These are phyloP conservation scores for Phytophthora foliorum DNA, from an alignment of 352 stramenopile genomes.

Conservation along the genomic window DNA sequence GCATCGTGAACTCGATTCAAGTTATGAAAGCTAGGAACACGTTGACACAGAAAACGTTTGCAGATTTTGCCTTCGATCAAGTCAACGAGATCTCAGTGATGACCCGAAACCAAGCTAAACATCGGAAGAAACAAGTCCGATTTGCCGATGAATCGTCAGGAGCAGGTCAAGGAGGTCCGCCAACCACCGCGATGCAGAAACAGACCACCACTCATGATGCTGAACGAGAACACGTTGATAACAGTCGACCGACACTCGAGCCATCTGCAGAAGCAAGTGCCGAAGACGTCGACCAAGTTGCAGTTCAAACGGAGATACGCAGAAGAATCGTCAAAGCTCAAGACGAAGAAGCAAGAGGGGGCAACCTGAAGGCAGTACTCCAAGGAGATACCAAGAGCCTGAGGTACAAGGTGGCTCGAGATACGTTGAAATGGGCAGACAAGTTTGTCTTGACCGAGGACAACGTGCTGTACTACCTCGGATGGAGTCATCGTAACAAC, in stretches of 20 bases:
- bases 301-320: background rate
- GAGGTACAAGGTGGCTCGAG: background rate
- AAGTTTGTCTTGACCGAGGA: slow-evolving; percentile 1
- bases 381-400: background rate
- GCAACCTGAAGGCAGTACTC: background rate
- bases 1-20: background rate
- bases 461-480: background rate
- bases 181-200: background rate
- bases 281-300: background rate
- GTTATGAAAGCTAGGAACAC: background rate
- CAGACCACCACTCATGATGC: background rate
- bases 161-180: too few species aligned
- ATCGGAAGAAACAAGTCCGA: background rate
- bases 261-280: background rate
- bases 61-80: background rate
- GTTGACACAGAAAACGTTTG: background rate
- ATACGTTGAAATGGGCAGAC: slow-evolving; percentile 1
- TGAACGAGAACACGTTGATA: too few species aligned
- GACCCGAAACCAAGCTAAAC: background rate
- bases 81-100: background rate
- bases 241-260: background rate
- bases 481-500: background rate
- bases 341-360: background rate
- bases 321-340: background rate
- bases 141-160: background rate